Evolutionary conservation across 768 basidiomycete species (phyloP).

Genomic region (Termitomyces sp.): DNA sequence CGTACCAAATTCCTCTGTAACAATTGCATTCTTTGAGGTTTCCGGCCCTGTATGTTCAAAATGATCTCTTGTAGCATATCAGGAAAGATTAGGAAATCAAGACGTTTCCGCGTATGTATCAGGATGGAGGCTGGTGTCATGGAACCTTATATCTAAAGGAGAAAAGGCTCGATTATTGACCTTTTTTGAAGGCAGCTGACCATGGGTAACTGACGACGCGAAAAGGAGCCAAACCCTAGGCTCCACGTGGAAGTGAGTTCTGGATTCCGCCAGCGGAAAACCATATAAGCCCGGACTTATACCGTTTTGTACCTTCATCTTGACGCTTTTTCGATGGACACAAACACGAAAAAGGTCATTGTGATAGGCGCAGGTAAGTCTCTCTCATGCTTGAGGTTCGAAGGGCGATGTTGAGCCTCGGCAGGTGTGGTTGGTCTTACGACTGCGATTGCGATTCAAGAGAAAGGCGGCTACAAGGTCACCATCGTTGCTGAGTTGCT

Average conservation of each 20-base stretch:
- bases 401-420: background rate
- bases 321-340: background rate
- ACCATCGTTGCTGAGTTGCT: constrained; percentile 67
- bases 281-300: background rate
- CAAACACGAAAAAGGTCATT: constrained; percentile 21
- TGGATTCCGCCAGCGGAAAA: background rate
- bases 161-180: background rate
- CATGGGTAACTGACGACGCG: background rate
- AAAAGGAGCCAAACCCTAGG: background rate
- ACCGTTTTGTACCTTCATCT: background rate
- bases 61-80: background rate
- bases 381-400: background rate
- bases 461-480: constrained; percentile 58
- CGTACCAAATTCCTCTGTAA: background rate
- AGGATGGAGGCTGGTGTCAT: background rate
- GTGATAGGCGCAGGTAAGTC: constrained; percentile 33
- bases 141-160: background rate
- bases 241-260: background rate
- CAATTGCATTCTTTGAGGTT: background rate
- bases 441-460: constrained; percentile 68
- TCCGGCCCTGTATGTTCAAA: background rate
- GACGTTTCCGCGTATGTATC: background rate
- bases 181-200: background rate
- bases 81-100: background rate
- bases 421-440: constrained; percentile 76